phyloP scores from a whole-genome alignment of 2,329 filamentous ascomycete species.

The Alternaria arborescens region DNA sequence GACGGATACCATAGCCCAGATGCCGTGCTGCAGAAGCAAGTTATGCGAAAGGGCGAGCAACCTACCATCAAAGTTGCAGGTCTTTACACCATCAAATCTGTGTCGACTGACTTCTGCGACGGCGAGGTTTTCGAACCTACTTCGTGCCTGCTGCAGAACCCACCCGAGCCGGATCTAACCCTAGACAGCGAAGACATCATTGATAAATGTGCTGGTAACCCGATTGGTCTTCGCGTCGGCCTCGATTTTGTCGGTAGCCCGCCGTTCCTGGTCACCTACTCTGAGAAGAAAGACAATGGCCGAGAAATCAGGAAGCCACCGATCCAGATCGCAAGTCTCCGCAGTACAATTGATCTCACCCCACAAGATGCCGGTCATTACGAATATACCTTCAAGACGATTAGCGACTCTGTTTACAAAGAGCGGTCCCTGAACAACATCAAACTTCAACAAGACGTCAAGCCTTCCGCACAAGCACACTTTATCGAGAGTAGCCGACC shows the following conservation, averaged over 20 bases:
- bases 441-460: constrained; percentile 85
- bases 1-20: constrained; percentile 71
- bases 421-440: constrained; percentile 62
- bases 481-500: constrained; percentile 67
- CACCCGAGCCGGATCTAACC: constrained; percentile 81
- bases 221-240: constrained; percentile 87
- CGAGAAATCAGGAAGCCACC: constrained; percentile 62
- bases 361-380: constrained; percentile 85
- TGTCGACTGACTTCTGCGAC: constrained; percentile 81
- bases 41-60: constrained; percentile 69
- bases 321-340: constrained; percentile 69
- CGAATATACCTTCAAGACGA: constrained; percentile 81
- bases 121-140: constrained; percentile 93
- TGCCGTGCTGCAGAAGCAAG: constrained; percentile 65
- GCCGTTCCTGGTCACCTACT: constrained; percentile 85
- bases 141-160: constrained; percentile 91
- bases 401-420: constrained; percentile 84
- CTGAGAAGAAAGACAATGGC: constrained; percentile 66
- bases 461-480: constrained; percentile 83
- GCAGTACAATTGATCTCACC: constrained; percentile 84
- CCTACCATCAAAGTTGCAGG: constrained; percentile 79
- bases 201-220: constrained; percentile 94
- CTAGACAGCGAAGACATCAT: constrained; percentile 82
- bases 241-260: constrained; percentile 91
- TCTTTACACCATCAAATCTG: constrained; percentile 82